These are phyloP conservation scores for Malassezia obtusa DNA, from an alignment of 1,284 basidiomycete genomes.

Conservation along the genomic window DNA sequence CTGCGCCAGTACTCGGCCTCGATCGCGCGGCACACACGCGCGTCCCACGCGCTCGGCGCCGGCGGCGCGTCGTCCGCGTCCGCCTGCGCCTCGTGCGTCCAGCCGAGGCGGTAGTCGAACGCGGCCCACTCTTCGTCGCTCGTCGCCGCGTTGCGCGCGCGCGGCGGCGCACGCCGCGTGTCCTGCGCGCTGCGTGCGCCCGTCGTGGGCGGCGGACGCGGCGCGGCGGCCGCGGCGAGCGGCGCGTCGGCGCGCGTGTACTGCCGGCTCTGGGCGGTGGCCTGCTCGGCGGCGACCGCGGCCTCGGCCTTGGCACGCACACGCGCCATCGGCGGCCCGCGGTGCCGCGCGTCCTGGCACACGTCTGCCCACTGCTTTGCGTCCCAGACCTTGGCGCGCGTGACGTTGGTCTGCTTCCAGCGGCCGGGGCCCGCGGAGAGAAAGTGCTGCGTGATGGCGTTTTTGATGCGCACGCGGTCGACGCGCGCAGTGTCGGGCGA, in stretches of 20 bases:
- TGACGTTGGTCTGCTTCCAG: conserved; percentile 44
- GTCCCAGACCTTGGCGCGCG: conserved; percentile 38
- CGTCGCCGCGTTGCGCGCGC: conserved; percentile 18
- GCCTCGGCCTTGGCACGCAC: conserved; percentile 39
- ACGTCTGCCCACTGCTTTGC: conserved; percentile 44
- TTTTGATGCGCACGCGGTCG: conserved; percentile 36
- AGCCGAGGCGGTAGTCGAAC: conserved; percentile 36
- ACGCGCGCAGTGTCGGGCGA: conserved; percentile 16
- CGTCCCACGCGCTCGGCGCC: conserved; percentile 27
- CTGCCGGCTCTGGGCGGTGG: conserved; percentile 12
- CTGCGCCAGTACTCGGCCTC: conserved; percentile 89
- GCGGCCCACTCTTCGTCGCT: conserved; percentile 32
- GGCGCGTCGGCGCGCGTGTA: conserved; percentile 11
- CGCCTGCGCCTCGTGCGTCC: conserved; percentile 36
- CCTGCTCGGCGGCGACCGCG: conserved; percentile 17
- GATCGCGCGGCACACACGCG: conserved; percentile 62
- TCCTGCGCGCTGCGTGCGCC: conserved; percentile 1
- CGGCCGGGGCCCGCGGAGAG: conserved; percentile 37
- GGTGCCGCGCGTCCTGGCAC: conserved; percentile 25
- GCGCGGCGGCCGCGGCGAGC: neutral
- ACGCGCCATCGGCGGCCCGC: conserved; percentile 40
- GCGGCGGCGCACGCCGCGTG: neutral
- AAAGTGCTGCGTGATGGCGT: conserved; percentile 44
- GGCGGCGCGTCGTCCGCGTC: conserved; percentile 13
- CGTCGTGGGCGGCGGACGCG: neutral